Evolutionary conservation across 2,329 filamentous ascomycete genomes (phyloP), one percentile per base, ranked within the genome.

Genomic region (Fusarium floridanum): DNA sequence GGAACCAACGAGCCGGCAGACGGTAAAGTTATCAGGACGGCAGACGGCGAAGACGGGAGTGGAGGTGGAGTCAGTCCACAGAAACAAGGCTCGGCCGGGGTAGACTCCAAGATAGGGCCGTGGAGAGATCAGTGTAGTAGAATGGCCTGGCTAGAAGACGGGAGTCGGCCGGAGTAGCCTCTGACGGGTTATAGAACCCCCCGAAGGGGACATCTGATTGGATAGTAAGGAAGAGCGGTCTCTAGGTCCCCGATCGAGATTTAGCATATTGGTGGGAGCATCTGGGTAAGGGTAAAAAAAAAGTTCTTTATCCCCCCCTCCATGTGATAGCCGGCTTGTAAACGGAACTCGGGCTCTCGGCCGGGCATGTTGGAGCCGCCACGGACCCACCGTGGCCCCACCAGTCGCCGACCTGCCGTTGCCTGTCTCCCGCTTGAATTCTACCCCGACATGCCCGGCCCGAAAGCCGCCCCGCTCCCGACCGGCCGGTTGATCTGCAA

Each of bases 381-480:
- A 62, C 45, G 60, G 59, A 48, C 48, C 64, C 64, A 63, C 48
- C 22, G 32, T 16, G 34, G n/a, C 41, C 36, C 68, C 45, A 61
- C 69, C 57, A 56, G 45, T 67, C 64, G 64, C 64, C 64, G 64
- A 67, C 66, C 50, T 66, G 67, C 39, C 43, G 53, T 37, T 34
- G 55, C 12, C n/a, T 57, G 20, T 36, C 55, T 56, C 36, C 24
- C 29, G 29, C 50, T 74, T 55, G 55, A 68, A 43, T 64, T 41
- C 48, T 53, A 39, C 55, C 56, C 66, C 66, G 61, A 34, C 45
- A 20, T 17, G 48, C 53, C 73, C 59, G 67, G 67, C 53, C 74
- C 74, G 74, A 75, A 76, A 73, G 72, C 66, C 72, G 72, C 69
- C 66, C 68, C 66, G 61, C 64, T 65, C 53, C 63, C 64, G 71